Evolutionary conservation across 129 eudicot species (phyloP).

Genomic region (Logfia minima): DNA sequence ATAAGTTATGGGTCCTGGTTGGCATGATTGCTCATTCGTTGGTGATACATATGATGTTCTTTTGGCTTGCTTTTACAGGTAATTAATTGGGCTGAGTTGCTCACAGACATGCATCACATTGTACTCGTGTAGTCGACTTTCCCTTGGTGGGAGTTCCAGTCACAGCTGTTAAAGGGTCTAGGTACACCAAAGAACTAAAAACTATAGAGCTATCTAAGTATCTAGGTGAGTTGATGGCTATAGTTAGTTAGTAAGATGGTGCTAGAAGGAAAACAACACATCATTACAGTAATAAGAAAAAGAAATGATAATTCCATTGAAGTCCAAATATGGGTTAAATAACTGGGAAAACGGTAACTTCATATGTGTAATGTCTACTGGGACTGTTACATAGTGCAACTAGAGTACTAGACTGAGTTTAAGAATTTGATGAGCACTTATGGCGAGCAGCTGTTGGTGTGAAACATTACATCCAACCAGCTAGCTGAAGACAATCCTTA

Average conservation of each 20-base stretch:
- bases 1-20: neutral
- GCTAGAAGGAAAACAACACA: neutral
- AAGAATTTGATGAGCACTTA: neutral
- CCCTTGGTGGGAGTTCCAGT: constrained; percentile 12
- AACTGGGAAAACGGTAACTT: neutral
- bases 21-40: neutral
- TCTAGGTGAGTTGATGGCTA: constrained; percentile 1
- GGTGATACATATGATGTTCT: neutral
- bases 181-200: constrained; percentile 2
- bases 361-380: neutral
- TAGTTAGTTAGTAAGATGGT: constrained; percentile 12
- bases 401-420: neutral
- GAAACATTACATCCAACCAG: neutral
- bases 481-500: neutral
- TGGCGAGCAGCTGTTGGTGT: neutral
- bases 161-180: constrained; percentile 21
- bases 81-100: neutral
- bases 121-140: constrained; percentile 6
- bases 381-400: neutral
- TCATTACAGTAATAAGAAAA: neutral
- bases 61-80: constrained; percentile 3
- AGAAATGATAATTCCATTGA: neutral
- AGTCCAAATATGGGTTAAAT: neutral
- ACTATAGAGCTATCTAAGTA: neutral
- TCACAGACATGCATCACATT: neutral